Base-by-base conservation (phyloP, 2,329 filamentous ascomycete genomes). In the Nemania sp. region DNA sequence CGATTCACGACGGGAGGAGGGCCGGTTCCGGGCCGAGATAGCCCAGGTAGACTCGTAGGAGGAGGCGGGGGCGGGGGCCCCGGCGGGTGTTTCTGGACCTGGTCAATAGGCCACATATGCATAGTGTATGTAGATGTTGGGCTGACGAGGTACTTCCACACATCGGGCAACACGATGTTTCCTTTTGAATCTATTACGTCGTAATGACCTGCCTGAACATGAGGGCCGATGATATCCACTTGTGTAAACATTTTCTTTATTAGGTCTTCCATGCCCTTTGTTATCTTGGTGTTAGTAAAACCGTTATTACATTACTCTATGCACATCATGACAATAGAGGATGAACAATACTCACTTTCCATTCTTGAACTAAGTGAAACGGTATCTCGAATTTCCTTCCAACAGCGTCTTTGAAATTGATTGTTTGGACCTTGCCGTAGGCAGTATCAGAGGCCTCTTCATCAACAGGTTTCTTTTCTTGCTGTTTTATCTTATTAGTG, bases 71-170 rank as follows among this genome's bases (percentile, higher is more conserved):
- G n/a, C n/a, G n/a, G n/a, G n/a, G n/a, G n/a, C 8, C 5, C 29
- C 29, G 29, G 29, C 4, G 29, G 29, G 5, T 32, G 4, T 32
- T 32, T 32, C 29, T 32, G 29, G 5, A 4, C 29, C 29, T 4
- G 29, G 8, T 47, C 8, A 10, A 26, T 51, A 20, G 70, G 55
- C 57, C 56, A 77, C 70, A 78, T 74, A 61, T 67, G 55, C 68
- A 70, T 51, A 27, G 49, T 38, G 57, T 59, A 27, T 22, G 29
- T 20, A 56, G 26, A 20, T 26, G 13, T 43, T 22, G 58, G 58
- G 8, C 49, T 26, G 52, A 67, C 41, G 41, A 18, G 10, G 8
- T 59, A 26, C 27, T 67, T 26, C 64, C 64, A 67, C 11, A 56
- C 1, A 29, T 26, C 3, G 0, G 64, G 64, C 1, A 67, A 13